Percentiles rank a stretch among this genome's conserved stretches.
Evolutionary conservation across 257 asterid genomes (phyloP).

Genomic region (Orobanche coerulescens): DNA sequence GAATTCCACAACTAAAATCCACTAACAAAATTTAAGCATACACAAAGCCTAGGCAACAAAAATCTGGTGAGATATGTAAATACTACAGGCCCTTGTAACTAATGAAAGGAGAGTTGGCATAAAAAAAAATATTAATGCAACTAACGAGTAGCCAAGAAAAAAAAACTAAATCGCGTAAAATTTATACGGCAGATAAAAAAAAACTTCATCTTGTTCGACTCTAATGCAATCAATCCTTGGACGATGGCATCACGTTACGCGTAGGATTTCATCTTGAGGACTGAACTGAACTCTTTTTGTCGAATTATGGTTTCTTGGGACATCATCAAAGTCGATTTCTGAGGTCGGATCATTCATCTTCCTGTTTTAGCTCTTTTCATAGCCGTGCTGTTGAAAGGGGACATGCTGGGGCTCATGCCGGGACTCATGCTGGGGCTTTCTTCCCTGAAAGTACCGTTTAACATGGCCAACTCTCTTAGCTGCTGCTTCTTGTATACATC

Average conservation of each 20-base stretch:
- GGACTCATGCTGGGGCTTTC: conserved; percentile 81
- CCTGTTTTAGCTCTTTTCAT: conserved; percentile 80
- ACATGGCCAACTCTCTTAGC: conserved; percentile 65
- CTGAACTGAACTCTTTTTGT: too few species aligned
- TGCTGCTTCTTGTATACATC: conserved; percentile 70
- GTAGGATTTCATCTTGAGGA: too few species aligned
- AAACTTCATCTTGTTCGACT: too few species aligned
- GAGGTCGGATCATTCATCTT: conserved; percentile 20
- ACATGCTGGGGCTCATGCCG: conserved; percentile 78
- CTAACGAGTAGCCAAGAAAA: neutral
- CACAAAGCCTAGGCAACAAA: neutral
- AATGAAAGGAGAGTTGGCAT: neutral
- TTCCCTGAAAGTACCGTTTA: conserved; percentile 65
- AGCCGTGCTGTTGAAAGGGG: conserved; percentile 58
- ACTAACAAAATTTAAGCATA: conserved; percentile 1
- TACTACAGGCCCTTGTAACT: too few species aligned
- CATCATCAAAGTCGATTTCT: conserved; percentile 16
- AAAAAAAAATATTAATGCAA: neutral
- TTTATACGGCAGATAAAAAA: too few species aligned
- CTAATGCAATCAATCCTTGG: too few species aligned
- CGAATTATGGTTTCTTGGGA: neutral
- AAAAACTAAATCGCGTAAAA: too few species aligned
- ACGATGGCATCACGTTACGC: too few species aligned
- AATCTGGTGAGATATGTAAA: neutral
- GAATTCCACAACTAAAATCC: neutral